Percentiles rank a stretch among this genome's conserved stretches.
Conservation (phyloP, 1,284 basidiomycete genomes). For the Moesziomyces sp. region DNA sequence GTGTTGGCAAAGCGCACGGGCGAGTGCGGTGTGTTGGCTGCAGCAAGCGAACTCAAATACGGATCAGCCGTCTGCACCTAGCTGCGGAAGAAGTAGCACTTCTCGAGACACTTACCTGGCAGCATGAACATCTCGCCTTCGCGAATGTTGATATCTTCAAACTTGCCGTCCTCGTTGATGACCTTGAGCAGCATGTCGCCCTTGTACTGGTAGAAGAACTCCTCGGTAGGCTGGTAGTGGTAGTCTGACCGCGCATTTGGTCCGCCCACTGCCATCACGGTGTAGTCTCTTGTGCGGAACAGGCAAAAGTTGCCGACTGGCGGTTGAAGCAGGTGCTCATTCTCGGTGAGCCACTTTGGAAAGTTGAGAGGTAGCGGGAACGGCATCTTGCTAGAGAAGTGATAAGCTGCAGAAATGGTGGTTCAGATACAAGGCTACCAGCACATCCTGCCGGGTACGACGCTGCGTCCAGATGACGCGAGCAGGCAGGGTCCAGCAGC, state of each 20-base stretch:
- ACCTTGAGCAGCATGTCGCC: conserved; percentile 83
- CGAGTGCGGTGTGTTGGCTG: conserved; percentile 88
- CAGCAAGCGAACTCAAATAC: background rate
- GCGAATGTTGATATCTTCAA: conserved; percentile 86
- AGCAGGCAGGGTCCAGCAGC: background rate
- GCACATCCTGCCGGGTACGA: no score
- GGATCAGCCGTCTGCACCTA: background rate
- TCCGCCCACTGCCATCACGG: conserved; percentile 66
- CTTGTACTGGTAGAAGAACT: conserved; percentile 66
- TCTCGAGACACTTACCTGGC: conserved; percentile 73
- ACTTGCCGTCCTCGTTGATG: conserved; percentile 81
- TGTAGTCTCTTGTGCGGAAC: conserved; percentile 59
- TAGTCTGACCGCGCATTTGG: conserved; percentile 65
- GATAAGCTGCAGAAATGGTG: no score
- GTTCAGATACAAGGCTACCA: no score
- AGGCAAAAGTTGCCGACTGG: conserved; percentile 68
- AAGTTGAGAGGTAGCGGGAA: conserved; percentile 67
- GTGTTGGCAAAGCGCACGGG: conserved; percentile 90
- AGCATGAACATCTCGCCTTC: conserved; percentile 97
- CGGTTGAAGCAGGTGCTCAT: conserved; percentile 63
- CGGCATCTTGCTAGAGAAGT: no score
- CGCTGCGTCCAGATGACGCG: background rate
- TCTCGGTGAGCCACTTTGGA: conserved; percentile 66
- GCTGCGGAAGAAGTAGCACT: background rate
- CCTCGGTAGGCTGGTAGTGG: conserved; percentile 63